Evolutionary conservation across 306 rosid genomes (phyloP).

Genomic region (Glycine soja): DNA sequence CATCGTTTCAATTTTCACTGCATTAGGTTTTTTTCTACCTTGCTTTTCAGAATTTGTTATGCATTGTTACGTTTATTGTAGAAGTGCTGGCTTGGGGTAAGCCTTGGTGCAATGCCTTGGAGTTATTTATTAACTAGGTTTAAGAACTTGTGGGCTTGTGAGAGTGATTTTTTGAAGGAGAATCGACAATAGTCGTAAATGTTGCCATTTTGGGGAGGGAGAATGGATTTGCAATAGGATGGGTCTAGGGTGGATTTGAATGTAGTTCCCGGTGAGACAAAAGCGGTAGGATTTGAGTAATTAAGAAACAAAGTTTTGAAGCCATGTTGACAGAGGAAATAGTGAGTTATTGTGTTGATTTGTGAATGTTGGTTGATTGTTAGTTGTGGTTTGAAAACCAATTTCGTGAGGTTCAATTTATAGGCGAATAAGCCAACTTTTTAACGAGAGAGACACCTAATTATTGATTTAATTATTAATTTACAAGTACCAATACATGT

Average conservation of each 20-base stretch:
- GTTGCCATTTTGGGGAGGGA: constrained; percentile 61
- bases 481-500: not conserved
- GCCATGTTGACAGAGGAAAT: constrained; percentile 30
- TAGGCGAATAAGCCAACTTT: too few species aligned
- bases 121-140: constrained; percentile 57
- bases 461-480: not conserved
- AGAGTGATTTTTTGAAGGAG: constrained; percentile 67
- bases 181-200: constrained; percentile 66
- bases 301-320: constrained; percentile 41
- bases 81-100: too few species aligned
- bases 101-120: not conserved
- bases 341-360: too few species aligned
- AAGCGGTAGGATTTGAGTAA: constrained; percentile 42
- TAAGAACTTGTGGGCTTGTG: constrained; percentile 68
- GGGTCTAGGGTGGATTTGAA: constrained; percentile 85
- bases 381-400: constrained; percentile 24
- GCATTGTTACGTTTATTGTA: too few species aligned
- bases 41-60: too few species aligned
- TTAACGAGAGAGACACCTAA: not conserved
- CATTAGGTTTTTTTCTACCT: too few species aligned
- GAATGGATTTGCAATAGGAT: constrained; percentile 69
- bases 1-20: too few species aligned
- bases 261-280: constrained; percentile 50
- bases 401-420: constrained; percentile 36
- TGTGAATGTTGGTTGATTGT: not conserved